Conservation (phyloP, 2,329 filamentous ascomycete species). For the Dichotomopilus funicola region DNA sequence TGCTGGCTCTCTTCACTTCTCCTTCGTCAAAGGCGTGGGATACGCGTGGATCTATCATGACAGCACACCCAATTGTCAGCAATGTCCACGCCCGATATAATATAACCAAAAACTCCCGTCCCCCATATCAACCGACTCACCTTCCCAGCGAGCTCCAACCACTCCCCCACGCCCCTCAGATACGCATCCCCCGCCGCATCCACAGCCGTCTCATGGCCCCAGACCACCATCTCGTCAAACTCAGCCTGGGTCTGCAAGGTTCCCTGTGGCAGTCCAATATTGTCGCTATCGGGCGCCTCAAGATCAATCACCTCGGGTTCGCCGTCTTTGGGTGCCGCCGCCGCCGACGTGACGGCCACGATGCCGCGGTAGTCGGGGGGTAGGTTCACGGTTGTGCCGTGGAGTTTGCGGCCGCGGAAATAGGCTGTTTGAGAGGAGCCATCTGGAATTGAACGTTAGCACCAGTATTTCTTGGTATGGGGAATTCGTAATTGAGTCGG, state of each 20-base stretch:
- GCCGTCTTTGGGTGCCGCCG: conserved; percentile 23
- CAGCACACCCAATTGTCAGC: not conserved
- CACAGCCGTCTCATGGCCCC: conserved; percentile 68
- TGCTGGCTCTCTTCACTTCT: not conserved
- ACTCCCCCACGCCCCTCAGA: conserved; percentile 22
- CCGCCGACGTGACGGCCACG: conserved; percentile 42
- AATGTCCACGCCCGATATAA: too few relatives aligned
- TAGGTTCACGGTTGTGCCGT: conserved; percentile 58
- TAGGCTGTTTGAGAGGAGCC: conserved; percentile 46
- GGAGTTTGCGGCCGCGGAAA: conserved; percentile 74
- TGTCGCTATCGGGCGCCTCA: conserved; percentile 33
- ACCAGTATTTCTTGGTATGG: too few relatives aligned
- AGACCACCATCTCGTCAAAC: conserved; percentile 74
- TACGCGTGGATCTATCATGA: conserved; percentile 14
- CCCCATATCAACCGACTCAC: not conserved
- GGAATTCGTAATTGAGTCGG: too few relatives aligned
- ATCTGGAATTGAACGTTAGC: too few relatives aligned
- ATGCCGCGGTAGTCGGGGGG: conserved; percentile 67
- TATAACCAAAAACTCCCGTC: too few relatives aligned
- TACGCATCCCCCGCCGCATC: conserved; percentile 61
- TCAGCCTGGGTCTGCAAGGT: conserved; percentile 56
- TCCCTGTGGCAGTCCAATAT: conserved; percentile 31
- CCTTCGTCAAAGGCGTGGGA: not conserved
- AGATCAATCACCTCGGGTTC: conserved; percentile 37
- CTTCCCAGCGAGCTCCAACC: conserved; percentile 20